Evolutionary conservation across 108 stramenopile species (phyloP), one percentile per base, ranked within the genome.

Genomic region (Skeletonema costatum): DNA sequence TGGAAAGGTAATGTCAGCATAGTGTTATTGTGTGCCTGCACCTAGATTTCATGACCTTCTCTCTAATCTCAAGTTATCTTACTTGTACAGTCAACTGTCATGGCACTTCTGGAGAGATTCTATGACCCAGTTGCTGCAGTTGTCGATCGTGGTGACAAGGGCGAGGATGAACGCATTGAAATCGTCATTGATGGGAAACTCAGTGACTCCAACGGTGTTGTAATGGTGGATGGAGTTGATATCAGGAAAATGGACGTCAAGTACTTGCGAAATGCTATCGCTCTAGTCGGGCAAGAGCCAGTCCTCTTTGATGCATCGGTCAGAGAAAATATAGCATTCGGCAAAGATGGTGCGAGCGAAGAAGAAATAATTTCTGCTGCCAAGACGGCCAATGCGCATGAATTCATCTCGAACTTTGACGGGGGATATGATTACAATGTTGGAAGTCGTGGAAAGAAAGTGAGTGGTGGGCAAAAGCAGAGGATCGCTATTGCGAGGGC

Each of bases 381-480:
- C 7, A 77, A 69, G 60, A 25, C 60, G 12, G 83, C 87, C 31
- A 85, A 84, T 59, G 88, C 86, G 10, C 86, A 88, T 53, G 84
- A 85, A 51, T 94, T 94, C 70, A 88, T 93, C 65, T 82, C 64
- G 36, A 33, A 42, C 2, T 81, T 93, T 14, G 71, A 87, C 10
- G 70, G 86, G 12, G 89, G 87, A 29, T 87, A 84, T 63, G 58
- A 87, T 16, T 87, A 81, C 17, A 42, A 39, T 29, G 84, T 94
- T 48, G 93, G 92, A 1, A 86, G 81, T 32, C 60, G 75, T 5
- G 90, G 90, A 0, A 85, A 71, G 35, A 73, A 83, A 64, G 67
- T 94, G 1, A 77, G 74, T 10, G 93, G 93, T 2, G 95, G 95
- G 3, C 93, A 96, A 82, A 83, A 86, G 59, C 93, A 94, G 74